Percentiles rank a stretch among this genome's conserved stretches.
Conservation (phyloP, 306 rosid species). For the Gynostemma pentaphyllum region DNA sequence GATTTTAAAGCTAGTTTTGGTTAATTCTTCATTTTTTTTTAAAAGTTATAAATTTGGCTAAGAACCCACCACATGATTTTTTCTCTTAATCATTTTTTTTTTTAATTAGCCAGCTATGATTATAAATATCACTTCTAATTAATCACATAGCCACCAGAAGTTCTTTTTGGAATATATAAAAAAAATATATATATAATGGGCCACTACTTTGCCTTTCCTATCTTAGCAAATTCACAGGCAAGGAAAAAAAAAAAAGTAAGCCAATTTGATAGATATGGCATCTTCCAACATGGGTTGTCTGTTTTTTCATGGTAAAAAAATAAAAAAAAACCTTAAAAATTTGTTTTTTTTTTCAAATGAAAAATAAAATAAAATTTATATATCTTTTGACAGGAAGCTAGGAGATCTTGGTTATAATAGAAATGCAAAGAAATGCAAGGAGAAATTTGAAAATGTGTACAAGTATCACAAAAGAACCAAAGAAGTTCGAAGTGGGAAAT, state of each 20-base stretch:
- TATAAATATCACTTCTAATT: too few relatives aligned
- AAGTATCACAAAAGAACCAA: constrained; percentile 92
- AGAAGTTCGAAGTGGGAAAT: constrained; percentile 74
- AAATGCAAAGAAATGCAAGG: constrained; percentile 88
- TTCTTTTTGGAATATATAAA: not conserved
- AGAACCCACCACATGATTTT: too few relatives aligned
- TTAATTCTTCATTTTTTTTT: too few relatives aligned
- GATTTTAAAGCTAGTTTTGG: not conserved
- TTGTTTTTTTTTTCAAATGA: too few relatives aligned
- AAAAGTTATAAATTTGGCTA: too few relatives aligned
- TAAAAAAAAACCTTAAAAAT: not conserved
- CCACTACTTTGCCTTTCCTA: not conserved
- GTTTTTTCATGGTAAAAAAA: not conserved
- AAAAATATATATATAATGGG: not conserved
- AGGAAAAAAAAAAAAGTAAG: not conserved
- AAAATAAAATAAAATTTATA: too few relatives aligned
- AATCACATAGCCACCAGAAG: not conserved
- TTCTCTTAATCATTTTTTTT: too few relatives aligned
- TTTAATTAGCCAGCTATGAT: too few relatives aligned
- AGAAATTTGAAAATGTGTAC: constrained; percentile 92
- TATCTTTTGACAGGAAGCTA: constrained; percentile 93
- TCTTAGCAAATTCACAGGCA: not conserved
- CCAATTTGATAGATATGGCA: constrained; percentile 3
- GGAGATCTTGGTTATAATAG: constrained; percentile 78
- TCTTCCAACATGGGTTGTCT: constrained; percentile 12